These are phyloP conservation scores for Botrytis paeoniae DNA, from an alignment of 2,329 filamentous ascomycete species.

Conservation along the genomic window DNA sequence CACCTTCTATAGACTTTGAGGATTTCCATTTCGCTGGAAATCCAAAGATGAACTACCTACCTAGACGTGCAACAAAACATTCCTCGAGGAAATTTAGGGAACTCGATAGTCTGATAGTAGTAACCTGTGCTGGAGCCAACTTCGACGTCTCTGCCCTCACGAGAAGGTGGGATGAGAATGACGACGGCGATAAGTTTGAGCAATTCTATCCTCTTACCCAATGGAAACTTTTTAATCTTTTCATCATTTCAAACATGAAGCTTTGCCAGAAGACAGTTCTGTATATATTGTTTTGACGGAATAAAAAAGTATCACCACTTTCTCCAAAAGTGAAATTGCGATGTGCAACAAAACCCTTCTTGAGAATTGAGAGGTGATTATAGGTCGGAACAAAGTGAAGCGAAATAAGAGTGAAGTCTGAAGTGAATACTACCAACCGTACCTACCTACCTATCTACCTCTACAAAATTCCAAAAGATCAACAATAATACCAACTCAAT, in stretches of 20 bases:
- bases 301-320: too few relatives aligned
- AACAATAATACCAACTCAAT: background rate
- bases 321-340: background rate
- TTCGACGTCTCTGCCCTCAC: too few relatives aligned
- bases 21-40: too few relatives aligned
- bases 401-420: background rate
- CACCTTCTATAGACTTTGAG: too few relatives aligned
- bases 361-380: too few relatives aligned
- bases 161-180: too few relatives aligned
- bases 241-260: background rate
- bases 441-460: background rate
- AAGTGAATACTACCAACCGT: background rate
- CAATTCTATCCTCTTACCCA: too few relatives aligned
- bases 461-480: accelerated
- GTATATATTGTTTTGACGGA: too few relatives aligned
- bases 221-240: background rate
- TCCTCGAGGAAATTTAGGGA: accelerated
- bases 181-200: too few relatives aligned
- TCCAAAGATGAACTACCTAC: too few relatives aligned
- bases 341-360: background rate
- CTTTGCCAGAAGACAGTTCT: background rate
- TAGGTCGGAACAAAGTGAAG: background rate
- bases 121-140: background rate
- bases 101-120: background rate
- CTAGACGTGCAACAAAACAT: background rate